Conservation (phyloP, 108 stramenopile species). For the Skeletonema costatum region DNA sequence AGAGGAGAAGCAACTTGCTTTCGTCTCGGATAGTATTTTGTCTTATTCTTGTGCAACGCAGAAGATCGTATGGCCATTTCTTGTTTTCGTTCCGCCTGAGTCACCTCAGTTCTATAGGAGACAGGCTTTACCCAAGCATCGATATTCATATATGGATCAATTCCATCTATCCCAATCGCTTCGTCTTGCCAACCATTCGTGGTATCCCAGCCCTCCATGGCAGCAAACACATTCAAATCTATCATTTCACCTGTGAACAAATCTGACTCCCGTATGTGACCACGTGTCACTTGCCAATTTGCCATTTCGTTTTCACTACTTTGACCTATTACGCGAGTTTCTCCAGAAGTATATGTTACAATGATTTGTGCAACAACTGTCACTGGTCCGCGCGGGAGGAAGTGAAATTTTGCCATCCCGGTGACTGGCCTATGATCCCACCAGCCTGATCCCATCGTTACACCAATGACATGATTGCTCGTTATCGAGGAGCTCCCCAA, state of each 20-base stretch:
- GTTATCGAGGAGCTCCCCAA: not conserved
- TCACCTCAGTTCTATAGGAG: conserved; percentile 19
- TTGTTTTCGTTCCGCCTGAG: not conserved
- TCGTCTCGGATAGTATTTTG: not conserved
- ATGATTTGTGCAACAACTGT: conserved; percentile 27
- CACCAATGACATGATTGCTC: conserved; percentile 15
- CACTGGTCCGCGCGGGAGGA: conserved; percentile 20
- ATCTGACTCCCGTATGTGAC: conserved; percentile 43
- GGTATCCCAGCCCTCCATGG: conserved; percentile 44
- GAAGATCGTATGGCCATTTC: conserved; percentile 13
- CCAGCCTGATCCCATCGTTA: conserved; percentile 48
- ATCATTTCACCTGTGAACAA: conserved; percentile 47
- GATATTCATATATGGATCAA: conserved; percentile 9
- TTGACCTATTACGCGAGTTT: not conserved
- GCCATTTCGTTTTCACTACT: not conserved
- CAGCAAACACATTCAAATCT: conserved; percentile 6
- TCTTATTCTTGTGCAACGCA: conserved; percentile 5
- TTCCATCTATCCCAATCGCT: not conserved
- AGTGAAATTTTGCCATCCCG: conserved; percentile 25
- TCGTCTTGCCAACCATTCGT: conserved; percentile 3
- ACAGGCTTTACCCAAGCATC: conserved; percentile 19
- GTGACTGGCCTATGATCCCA: conserved; percentile 44
- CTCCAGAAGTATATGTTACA: conserved; percentile 8
- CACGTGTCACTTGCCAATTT: conserved; percentile 31
- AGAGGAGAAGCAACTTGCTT: conserved; percentile 20